Evolutionary conservation across 73 alveolate species (phyloP).

Genomic region (Paramecium biaurelia): DNA sequence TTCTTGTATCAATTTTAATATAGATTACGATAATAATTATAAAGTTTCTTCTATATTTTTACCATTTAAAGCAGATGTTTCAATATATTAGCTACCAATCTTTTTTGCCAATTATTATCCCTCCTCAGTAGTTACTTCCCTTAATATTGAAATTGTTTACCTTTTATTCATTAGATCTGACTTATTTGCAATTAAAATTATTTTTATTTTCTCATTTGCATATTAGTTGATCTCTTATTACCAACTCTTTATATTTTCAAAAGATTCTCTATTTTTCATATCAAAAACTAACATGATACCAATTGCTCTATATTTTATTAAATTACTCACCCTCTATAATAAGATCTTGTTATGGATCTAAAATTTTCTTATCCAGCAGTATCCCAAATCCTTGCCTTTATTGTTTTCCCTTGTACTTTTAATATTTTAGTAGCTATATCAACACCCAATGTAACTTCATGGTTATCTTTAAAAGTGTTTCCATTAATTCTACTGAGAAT

Average conservation of each 20-base stretch:
- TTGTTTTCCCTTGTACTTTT: not conserved
- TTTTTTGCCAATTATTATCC: not conserved
- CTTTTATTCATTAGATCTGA: constrained; percentile 41
- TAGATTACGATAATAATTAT: not conserved
- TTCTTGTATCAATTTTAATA: not conserved
- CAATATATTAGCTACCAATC: not conserved
- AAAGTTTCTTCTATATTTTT: not conserved
- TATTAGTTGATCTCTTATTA: constrained; percentile 52
- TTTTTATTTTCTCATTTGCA: constrained; percentile 57
- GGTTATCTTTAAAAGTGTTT: constrained; percentile 66
- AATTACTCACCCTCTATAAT: constrained; percentile 61
- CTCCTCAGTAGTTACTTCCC: not conserved
- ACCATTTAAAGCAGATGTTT: not conserved
- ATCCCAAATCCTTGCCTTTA: constrained; percentile 71
- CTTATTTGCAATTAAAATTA: constrained; percentile 64
- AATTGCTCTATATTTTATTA: constrained; percentile 45
- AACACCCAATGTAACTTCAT: constrained; percentile 70
- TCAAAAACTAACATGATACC: constrained; percentile 72
- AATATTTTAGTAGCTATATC: constrained; percentile 66
- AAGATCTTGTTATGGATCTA: constrained; percentile 68
- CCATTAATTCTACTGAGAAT: constrained; percentile 63
- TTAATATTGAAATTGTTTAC: not conserved
- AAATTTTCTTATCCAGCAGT: constrained; percentile 73
- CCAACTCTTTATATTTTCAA: constrained; percentile 58
- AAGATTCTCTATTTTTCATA: constrained; percentile 55